These are phyloP conservation scores for Monosporascus sp. DNA, from an alignment of 2,329 filamentous ascomycete species.

Conservation along the genomic window DNA sequence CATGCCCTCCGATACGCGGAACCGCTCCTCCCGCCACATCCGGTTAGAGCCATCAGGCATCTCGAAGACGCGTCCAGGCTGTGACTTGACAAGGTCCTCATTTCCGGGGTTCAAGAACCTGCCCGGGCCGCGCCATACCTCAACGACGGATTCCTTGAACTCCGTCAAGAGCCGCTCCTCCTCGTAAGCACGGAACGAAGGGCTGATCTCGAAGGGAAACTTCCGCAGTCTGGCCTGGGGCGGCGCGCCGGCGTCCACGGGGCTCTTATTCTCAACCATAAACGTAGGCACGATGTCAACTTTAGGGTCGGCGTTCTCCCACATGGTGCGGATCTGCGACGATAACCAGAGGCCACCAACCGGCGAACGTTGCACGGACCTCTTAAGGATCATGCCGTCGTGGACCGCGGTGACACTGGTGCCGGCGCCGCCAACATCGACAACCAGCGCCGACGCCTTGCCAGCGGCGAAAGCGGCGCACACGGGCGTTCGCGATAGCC, in stretches of 20 bases:
- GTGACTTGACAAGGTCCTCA: constrained; percentile 67
- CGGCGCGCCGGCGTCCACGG: constrained; percentile 80
- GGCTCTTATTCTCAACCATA: constrained; percentile 79
- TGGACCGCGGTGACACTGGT: constrained; percentile 88
- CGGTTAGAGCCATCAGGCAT: constrained; percentile 97
- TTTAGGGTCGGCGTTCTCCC: constrained; percentile 63
- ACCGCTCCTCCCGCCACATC: constrained; percentile 86
- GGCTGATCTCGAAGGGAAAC: constrained; percentile 57
- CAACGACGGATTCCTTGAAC: constrained; percentile 96
- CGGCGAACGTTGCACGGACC: constrained; percentile 79
- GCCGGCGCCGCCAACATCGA: constrained; percentile 86
- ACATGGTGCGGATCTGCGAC: constrained; percentile 77
- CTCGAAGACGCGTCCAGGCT: constrained; percentile 85
- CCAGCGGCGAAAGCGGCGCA: constrained; percentile 88
- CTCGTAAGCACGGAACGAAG: constrained; percentile 76
- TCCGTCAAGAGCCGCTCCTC: constrained; percentile 91
- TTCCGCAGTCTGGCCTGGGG: constrained; percentile 70
- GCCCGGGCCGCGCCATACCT: constrained; percentile 82
- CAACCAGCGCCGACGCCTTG: constrained; percentile 86
- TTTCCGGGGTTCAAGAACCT: constrained; percentile 62
- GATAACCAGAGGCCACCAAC: constrained; percentile 88
- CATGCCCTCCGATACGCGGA: constrained; percentile 79
- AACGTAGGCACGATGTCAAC: constrained; percentile 79
- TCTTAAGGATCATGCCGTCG: constrained; percentile 90
- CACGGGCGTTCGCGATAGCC: constrained; percentile 83